Evolutionary conservation across 163 green algal species (phyloP).

Genomic region (Coccomyxa subellipsoidea): DNA sequence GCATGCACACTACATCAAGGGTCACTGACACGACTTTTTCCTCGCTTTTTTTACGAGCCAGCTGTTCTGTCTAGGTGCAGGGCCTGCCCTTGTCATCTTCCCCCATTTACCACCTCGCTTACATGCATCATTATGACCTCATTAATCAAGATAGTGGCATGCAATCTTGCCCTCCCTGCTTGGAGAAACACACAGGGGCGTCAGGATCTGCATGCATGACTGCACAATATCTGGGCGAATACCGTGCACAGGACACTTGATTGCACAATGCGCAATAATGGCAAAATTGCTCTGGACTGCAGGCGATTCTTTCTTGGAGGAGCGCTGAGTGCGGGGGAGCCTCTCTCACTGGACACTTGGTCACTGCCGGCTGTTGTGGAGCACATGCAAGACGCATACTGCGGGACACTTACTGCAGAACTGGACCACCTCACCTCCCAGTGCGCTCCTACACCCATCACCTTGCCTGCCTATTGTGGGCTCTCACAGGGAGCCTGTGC

Average conservation of each 20-base stretch:
- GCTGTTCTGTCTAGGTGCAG: no score
- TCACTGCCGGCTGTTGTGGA: slow-evolving; percentile 36
- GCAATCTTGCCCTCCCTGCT: no score
- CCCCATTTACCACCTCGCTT: no score
- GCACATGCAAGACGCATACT: slow-evolving; percentile 43
- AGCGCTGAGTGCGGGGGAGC: neutral
- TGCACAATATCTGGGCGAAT: no score
- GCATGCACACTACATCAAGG: neutral
- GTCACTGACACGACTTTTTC: no score
- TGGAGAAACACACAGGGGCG: no score
- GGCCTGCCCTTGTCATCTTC: no score
- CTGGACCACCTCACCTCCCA: slow-evolving; percentile 22
- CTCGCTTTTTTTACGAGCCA: no score
- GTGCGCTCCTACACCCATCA: neutral
- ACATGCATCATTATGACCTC: no score
- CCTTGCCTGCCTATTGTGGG: neutral
- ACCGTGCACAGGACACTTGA: neutral
- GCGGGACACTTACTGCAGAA: slow-evolving; percentile 59
- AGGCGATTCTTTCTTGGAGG: neutral
- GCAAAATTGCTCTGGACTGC: neutral
- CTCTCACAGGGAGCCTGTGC: neutral
- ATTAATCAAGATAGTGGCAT: no score
- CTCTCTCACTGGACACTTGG: slow-evolving; percentile 9
- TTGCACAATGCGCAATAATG: neutral
- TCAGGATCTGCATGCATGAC: no score